phyloP scores from a whole-genome alignment of 495 filamentous ascomycete genomes.

The Penicillium taxi region DNA sequence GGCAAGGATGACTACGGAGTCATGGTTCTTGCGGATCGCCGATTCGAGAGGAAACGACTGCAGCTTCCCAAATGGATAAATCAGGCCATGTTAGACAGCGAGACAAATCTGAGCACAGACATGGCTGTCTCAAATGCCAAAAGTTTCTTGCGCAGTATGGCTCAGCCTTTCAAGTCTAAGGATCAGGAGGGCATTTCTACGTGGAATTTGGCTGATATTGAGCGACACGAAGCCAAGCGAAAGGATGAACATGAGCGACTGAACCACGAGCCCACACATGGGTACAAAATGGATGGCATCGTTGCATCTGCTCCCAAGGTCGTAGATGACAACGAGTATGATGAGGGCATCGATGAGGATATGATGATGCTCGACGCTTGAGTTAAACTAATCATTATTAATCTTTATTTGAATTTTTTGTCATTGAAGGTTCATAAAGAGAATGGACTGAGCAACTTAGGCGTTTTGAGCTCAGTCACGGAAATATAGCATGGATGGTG shows the following conservation, averaged over 20 bases:
- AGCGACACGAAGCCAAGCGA: constrained; percentile 57
- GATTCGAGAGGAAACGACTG: constrained; percentile 79
- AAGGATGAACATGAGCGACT: constrained; percentile 60
- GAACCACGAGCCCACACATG: constrained; percentile 22
- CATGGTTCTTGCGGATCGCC: constrained; percentile 92
- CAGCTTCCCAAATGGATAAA: constrained; percentile 98
- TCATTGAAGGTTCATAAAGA: constrained; percentile 1
- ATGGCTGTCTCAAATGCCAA: constrained; percentile 87
- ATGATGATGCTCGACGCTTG: constrained; percentile 55
- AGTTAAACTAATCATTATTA: constrained; percentile 6
- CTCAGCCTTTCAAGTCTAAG: constrained; percentile 71
- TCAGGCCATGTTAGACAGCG: constrained; percentile 72
- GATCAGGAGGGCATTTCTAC: constrained; percentile 89
- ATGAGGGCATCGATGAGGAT: constrained; percentile 55
- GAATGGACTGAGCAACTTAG: neutral
- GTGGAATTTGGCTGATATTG: constrained; percentile 75
- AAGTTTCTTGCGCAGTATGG: constrained; percentile 84
- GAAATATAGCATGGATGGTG: constrained; percentile 19
- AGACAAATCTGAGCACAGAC: constrained; percentile 85
- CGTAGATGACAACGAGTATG: constrained; percentile 45
- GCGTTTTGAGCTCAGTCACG: constrained; percentile 14
- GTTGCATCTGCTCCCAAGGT: constrained; percentile 14
- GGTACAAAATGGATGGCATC: constrained; percentile 17
- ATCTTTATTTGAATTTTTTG: constrained; percentile 2
- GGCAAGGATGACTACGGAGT: constrained; percentile 99